A percentile compares a stretch with the other conserved stretches of the same genome.
Evolutionary conservation across 1,284 basidiomycete species (phyloP).

Genomic region (Phaffia rhodozyma): DNA sequence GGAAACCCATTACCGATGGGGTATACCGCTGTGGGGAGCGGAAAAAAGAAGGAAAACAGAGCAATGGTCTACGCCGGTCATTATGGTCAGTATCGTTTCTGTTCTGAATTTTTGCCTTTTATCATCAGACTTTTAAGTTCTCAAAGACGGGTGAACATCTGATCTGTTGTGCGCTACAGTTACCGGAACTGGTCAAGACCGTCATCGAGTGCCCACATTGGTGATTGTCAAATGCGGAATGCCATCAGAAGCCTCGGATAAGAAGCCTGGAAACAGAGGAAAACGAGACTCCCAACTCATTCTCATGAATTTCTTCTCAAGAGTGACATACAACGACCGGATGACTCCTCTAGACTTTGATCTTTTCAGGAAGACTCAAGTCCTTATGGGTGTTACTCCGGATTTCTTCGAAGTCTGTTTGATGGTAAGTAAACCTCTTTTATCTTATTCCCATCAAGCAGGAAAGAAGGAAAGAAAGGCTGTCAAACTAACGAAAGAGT

Average conservation of each 20-base stretch:
- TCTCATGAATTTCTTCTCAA: conserved; percentile 98
- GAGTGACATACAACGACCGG: conserved; percentile 96
- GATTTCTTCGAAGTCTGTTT: conserved; percentile 96
- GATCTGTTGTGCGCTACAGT: not conserved
- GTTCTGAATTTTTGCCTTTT: not conserved
- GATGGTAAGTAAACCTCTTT: conserved; percentile 55
- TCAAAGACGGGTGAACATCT: not conserved
- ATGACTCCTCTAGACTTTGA: conserved; percentile 98
- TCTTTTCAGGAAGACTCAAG: conserved; percentile 90
- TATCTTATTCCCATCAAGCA: not conserved
- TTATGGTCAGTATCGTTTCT: conserved; percentile 57
- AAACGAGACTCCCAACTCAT: conserved; percentile 98
- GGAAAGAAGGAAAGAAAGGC: not conserved
- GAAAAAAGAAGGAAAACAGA: conserved; percentile 78
- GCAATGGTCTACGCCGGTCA: conserved; percentile 99
- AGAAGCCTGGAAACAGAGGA: conserved; percentile 95
- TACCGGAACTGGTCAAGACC: conserved; percentile 9
- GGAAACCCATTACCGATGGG: conserved; percentile 94
- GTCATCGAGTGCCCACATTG: conserved; percentile 53
- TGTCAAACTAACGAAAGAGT: not conserved
- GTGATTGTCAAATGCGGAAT: conserved; percentile 95
- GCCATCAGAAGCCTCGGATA: conserved; percentile 60
- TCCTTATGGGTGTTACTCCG: conserved; percentile 96
- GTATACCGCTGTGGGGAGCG: conserved; percentile 80
- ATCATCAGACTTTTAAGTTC: not conserved